Evolutionary conservation across 176 grass and related monocot genomes (phyloP).

Genomic region (Oryza meyeriana): DNA sequence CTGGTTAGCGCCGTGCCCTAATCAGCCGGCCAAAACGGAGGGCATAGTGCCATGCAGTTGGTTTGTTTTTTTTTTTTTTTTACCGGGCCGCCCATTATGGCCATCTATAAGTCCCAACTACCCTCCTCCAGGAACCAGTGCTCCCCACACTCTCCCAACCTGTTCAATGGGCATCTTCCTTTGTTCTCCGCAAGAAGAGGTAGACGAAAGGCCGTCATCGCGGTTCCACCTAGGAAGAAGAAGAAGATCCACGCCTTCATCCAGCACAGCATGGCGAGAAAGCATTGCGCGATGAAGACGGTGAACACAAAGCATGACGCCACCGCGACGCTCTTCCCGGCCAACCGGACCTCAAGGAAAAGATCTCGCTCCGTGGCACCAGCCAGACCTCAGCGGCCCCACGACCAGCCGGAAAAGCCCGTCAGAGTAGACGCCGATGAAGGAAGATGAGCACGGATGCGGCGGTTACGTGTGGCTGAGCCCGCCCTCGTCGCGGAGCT

Average conservation of each 20-base stretch:
- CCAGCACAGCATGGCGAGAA: conserved; percentile 39
- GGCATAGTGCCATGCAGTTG: too few species aligned
- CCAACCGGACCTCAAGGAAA: conserved; percentile 44
- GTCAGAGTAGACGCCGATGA: conserved; percentile 41
- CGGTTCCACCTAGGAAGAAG: conserved; percentile 49
- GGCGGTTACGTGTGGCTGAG: neutral
- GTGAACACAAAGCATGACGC: conserved; percentile 34
- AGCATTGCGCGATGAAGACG: conserved; percentile 41
- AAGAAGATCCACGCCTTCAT: conserved; percentile 43
- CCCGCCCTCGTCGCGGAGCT: conserved; percentile 37
- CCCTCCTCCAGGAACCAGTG: conserved; percentile 46
- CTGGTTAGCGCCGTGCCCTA: too few species aligned
- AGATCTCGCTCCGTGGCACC: conserved; percentile 53
- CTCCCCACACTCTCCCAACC: conserved; percentile 32
- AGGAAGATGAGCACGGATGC: conserved; percentile 11
- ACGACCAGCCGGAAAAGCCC: conserved; percentile 46
- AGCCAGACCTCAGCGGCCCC: conserved; percentile 57
- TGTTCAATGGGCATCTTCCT: conserved; percentile 44
- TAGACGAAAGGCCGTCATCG: conserved; percentile 40
- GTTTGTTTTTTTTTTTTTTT: too few species aligned
- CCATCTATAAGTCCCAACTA: neutral
- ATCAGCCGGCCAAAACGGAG: too few species aligned
- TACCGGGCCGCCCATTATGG: too few species aligned
- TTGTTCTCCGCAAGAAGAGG: conserved; percentile 43
- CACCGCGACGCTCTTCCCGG: conserved; percentile 40